Evolutionary conservation across 805 yeast genomes (phyloP), one percentile per base, ranked within the genome.

Genomic region (Wickerhamiella hasegawae): DNA sequence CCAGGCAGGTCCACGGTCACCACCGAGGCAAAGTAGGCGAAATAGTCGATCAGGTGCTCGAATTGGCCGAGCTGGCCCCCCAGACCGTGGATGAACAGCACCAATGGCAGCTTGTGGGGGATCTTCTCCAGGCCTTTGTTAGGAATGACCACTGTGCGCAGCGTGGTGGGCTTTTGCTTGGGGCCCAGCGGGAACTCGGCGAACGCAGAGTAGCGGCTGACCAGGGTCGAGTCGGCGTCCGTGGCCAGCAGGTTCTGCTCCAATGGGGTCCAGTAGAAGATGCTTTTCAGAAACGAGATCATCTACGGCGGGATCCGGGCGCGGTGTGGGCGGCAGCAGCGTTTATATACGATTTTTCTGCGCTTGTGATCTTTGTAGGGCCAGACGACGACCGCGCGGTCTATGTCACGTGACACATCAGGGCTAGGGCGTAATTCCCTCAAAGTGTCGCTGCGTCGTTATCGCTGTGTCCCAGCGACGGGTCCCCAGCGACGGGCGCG

Each of bases 51-150:
- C 26, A 81, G 57, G 1, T 76, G 73, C 47, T 80, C 90, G 52
- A 85, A 85, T 52, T 84, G 95, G 17, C 82, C 71, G 51, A 80
- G 60, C 46, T 76, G 87, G 2, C 97, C 97, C 1, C 96, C 97
- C 16, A 87, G 55, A 0, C 97, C 97, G 58, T 84, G 96, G 15
- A 85, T 50, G 38, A 83, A 69, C 2, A 82, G 55, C 4, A 78
- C 54, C 2, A 74, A 58, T 0, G 92, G 92, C 28, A 72, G 40
- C 16, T 35, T 27, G 4, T 37, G 36, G 2, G 55, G 57, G 21
- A 55, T 35, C 36, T 50, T 45, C 32, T 45, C 39, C 14, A 41
- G 48, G 20, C 51, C 46, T 28, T 45, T 45, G 22, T 54, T 45
- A 1, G 56, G 59, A 14, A 53, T 39, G 55, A 65, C 22, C 45